These are phyloP conservation scores for Zygotorulaspora sp. DNA, from an alignment of 805 yeast genomes.

Conservation along the genomic window DNA sequence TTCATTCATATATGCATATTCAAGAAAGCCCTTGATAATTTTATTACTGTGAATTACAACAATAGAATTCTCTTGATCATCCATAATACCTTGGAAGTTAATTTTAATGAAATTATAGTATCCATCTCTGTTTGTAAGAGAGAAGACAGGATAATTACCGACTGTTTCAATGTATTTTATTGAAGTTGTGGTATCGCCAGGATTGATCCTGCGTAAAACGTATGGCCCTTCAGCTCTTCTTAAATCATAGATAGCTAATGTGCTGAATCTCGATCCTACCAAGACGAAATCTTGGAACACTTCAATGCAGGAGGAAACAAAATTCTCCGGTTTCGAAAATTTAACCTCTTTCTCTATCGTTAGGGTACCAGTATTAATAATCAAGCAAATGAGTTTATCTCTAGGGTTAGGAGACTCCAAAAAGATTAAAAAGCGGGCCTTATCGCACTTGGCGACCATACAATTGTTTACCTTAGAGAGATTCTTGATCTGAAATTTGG, in stretches of 20 bases:
- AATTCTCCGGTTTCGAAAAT: slow-evolving; percentile 43
- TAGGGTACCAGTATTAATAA: slow-evolving; percentile 33
- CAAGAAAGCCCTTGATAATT: slow-evolving; percentile 71
- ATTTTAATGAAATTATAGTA: slow-evolving; percentile 44
- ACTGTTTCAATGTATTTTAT: slow-evolving; percentile 38
- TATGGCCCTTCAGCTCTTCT: slow-evolving; percentile 18
- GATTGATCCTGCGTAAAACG: slow-evolving; percentile 44
- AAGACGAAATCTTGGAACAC: slow-evolving; percentile 44
- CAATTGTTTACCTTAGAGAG: slow-evolving; percentile 50
- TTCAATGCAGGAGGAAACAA: slow-evolving; percentile 56
- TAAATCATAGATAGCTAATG: slow-evolving; percentile 53
- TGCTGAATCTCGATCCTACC: slow-evolving; percentile 70
- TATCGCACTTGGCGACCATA: slow-evolving; percentile 27
- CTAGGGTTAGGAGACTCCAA: slow-evolving; percentile 66
- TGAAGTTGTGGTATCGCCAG: slow-evolving; percentile 68
- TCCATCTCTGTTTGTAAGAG: slow-evolving; percentile 64
- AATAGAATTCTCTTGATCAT: slow-evolving; percentile 10
- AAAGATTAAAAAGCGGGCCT: slow-evolving; percentile 23
- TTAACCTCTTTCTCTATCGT: slow-evolving; percentile 20
- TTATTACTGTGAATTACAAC: slow-evolving; percentile 52
- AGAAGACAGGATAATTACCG: slow-evolving; percentile 30
- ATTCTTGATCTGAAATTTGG: slow-evolving; percentile 24
- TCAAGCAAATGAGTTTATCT: slow-evolving; percentile 46
- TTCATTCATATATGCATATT: slow-evolving; percentile 54
- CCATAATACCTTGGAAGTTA: slow-evolving; percentile 15